Evolutionary conservation across 345 rosid species (phyloP).

Genomic region (Carallia brachiata): DNA sequence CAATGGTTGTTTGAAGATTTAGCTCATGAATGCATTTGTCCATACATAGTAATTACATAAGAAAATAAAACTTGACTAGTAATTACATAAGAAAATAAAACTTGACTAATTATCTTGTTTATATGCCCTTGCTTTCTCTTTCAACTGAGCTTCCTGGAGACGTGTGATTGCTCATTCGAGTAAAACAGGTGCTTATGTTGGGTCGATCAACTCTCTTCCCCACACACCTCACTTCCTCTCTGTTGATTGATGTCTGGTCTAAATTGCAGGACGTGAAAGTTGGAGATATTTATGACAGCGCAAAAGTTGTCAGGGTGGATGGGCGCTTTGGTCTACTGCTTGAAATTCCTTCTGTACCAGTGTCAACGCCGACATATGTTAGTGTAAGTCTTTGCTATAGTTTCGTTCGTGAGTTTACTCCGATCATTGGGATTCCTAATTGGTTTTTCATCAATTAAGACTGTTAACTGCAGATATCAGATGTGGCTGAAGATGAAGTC

Average conservation of each 20-base stretch:
- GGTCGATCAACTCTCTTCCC: no score
- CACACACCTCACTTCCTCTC: no score
- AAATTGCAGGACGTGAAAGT: conserved; percentile 58
- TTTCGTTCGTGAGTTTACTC: conserved; percentile 9
- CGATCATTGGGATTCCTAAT: conserved; percentile 1
- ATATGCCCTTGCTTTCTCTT: no score
- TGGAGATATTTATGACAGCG: conserved; percentile 76
- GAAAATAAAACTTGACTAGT: not conserved
- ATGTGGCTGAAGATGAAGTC: conserved; percentile 78
- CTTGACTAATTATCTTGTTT: no score
- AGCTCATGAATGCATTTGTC: not conserved
- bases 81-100: not conserved
- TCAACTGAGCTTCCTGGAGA: no score
- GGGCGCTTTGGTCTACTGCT: conserved; percentile 80
- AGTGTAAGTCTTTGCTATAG: conserved; percentile 47
- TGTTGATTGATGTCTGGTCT: conserved; percentile 15
- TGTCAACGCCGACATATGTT: conserved; percentile 71
- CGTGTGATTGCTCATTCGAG: no score
- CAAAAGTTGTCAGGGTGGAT: conserved; percentile 88
- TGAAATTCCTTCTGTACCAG: conserved; percentile 71
- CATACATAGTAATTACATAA: not conserved
- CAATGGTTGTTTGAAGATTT: not conserved
- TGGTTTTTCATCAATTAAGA: not conserved
- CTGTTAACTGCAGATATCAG: conserved; percentile 56
- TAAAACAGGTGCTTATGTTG: no score